Conservation (phyloP, 2,329 filamentous ascomycete genomes). For the Lecanicillium sp. region DNA sequence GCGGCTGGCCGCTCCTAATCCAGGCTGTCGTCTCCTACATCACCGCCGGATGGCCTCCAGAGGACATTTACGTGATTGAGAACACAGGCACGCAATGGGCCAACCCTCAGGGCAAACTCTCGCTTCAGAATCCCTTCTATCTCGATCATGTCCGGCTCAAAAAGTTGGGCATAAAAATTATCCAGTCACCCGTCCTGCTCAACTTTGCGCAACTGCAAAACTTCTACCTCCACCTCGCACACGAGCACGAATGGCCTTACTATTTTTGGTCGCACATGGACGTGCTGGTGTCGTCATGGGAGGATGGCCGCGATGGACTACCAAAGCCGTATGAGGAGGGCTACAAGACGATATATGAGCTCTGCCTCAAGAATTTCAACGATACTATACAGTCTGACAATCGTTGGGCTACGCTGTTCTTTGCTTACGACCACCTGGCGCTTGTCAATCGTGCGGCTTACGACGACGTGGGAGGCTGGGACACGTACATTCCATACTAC, state of each 20-base stretch:
- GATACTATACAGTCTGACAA: conserved; percentile 21
- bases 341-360: conserved; percentile 34
- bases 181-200: conserved; percentile 43
- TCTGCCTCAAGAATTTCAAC: conserved; percentile 28
- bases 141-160: conserved; percentile 43
- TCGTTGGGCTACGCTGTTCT: conserved; percentile 46
- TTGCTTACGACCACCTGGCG: conserved; percentile 50
- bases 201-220: conserved; percentile 50
- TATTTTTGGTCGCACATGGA: conserved; percentile 55
- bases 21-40: conserved; percentile 51
- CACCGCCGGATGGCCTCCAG: conserved; percentile 49
- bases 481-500: conserved; percentile 51
- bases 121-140: conserved; percentile 48
- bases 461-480: conserved; percentile 46
- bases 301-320: conserved; percentile 27
- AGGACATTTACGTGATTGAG: conserved; percentile 50
- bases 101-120: conserved; percentile 39
- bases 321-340: conserved; percentile 23
- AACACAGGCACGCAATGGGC: conserved; percentile 50
- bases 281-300: conserved; percentile 34
- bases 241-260: conserved; percentile 34
- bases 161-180: conserved; percentile 43
- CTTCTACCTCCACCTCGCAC: conserved; percentile 39
- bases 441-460: conserved; percentile 47
- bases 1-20: conserved; percentile 46